These are phyloP conservation scores for Camillea tinctor DNA, from an alignment of 2,329 filamentous ascomycete genomes.

Conservation along the genomic window DNA sequence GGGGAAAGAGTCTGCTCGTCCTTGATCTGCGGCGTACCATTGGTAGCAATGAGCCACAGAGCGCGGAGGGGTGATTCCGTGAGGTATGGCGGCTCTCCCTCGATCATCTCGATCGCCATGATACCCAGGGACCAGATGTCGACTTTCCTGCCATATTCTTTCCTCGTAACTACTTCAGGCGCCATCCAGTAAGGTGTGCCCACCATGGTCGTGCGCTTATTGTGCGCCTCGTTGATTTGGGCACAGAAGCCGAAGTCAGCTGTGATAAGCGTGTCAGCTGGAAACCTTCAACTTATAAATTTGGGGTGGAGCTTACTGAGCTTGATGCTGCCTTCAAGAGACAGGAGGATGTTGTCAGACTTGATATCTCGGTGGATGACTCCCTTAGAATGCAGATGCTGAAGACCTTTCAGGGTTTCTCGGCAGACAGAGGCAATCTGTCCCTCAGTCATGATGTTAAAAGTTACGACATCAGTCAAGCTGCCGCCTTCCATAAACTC, in stretches of 20 bases:
- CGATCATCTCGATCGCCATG: slow-evolving; percentile 99
- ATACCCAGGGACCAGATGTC: slow-evolving; percentile 99
- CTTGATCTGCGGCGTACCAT: slow-evolving; percentile 93
- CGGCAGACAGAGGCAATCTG: slow-evolving; percentile 95
- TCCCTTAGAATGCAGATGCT: slow-evolving; percentile 94
- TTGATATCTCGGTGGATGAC: slow-evolving; percentile 99
- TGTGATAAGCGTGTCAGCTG: slow-evolving; percentile 36
- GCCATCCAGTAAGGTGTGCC: slow-evolving; percentile 99
- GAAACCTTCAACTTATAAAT: not conserved
- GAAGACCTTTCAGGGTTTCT: slow-evolving; percentile 87
- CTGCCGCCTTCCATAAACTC: slow-evolving; percentile 99
- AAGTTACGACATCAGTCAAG: slow-evolving; percentile 96
- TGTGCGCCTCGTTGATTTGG: slow-evolving; percentile 94
- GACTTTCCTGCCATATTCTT: slow-evolving; percentile 97
- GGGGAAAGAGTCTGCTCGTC: slow-evolving; percentile 79
- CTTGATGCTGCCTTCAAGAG: slow-evolving; percentile 94
- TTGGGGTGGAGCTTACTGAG: slow-evolving; percentile 65
- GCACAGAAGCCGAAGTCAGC: slow-evolving; percentile 99
- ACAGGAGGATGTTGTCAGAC: slow-evolving; percentile 94
- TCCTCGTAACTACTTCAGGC: slow-evolving; percentile 92
- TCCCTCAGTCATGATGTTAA: slow-evolving; percentile 98
- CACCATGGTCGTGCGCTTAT: slow-evolving; percentile 98
- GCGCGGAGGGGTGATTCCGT: slow-evolving; percentile 92
- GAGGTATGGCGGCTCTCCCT: slow-evolving; percentile 94
- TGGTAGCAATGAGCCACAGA: slow-evolving; percentile 93